These are phyloP conservation scores for Penicillium verrucosum DNA, from an alignment of 2,329 filamentous ascomycete genomes.

Conservation along the genomic window DNA sequence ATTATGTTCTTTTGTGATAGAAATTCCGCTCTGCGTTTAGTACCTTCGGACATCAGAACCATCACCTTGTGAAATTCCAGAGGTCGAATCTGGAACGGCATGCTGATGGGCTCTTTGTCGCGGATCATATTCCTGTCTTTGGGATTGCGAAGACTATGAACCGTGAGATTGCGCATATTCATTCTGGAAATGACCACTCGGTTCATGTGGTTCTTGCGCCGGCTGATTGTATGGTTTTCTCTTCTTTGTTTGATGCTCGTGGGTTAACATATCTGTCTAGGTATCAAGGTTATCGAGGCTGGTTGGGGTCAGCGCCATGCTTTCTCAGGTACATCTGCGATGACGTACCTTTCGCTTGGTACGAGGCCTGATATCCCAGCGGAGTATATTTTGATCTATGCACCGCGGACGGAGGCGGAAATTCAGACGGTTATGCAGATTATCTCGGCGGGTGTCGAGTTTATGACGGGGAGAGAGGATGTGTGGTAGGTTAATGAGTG, in stretches of 20 bases:
- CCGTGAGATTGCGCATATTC: conserved; percentile 77
- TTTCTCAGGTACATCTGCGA: conserved; percentile 54
- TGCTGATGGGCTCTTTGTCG: conserved; percentile 28
- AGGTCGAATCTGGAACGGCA: conserved; percentile 27
- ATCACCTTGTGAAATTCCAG: conserved; percentile 28
- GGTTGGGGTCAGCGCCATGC: conserved; percentile 73
- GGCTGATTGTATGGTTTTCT: conserved; percentile 57
- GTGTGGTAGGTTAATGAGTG: conserved; percentile 11
- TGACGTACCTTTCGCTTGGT: conserved; percentile 53
- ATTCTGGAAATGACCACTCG: conserved; percentile 66
- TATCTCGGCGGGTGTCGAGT: conserved; percentile 32
- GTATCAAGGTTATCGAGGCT: conserved; percentile 63
- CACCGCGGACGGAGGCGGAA: conserved; percentile 33
- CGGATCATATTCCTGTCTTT: conserved; percentile 19
- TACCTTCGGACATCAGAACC: conserved; percentile 24
- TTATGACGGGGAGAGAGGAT: conserved; percentile 28
- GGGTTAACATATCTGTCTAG: conserved; percentile 12
- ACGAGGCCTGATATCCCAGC: conserved; percentile 17
- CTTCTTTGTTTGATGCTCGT: background rate
- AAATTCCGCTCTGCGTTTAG: conserved; percentile 24
- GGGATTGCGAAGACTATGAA: conserved; percentile 35
- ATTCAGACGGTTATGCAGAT: conserved; percentile 32
- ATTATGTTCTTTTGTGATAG: conserved; percentile 13
- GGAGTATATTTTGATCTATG: conserved; percentile 36
- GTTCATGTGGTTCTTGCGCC: conserved; percentile 78